These are phyloP conservation scores for Phytophthora boehmeriae DNA, from an alignment of 352 stramenopile species.

Conservation along the genomic window DNA sequence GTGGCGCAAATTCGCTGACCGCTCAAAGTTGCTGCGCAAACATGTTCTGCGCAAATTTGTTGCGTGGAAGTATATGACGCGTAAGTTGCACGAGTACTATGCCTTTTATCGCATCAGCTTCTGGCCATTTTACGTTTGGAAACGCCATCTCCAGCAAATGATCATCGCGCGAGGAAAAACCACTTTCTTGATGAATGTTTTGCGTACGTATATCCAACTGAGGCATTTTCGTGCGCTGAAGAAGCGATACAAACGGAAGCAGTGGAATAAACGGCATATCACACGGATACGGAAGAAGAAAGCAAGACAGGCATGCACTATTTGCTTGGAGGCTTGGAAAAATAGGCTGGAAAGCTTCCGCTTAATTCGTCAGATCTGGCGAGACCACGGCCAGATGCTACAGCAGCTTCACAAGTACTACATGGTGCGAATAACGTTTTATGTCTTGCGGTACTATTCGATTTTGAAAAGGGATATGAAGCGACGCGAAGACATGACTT, in stretches of 20 bases:
- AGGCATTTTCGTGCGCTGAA: constrained; percentile 61
- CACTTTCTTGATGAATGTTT: constrained; percentile 55
- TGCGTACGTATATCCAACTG: constrained; percentile 64
- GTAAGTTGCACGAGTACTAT: constrained; percentile 53
- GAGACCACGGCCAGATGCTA: constrained; percentile 54
- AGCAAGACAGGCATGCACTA: constrained; percentile 6
- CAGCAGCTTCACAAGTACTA: constrained; percentile 65
- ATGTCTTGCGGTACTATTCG: constrained; percentile 60
- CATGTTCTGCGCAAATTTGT: constrained; percentile 67
- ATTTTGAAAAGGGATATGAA: constrained; percentile 63
- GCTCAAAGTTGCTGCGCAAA: constrained; percentile 36
- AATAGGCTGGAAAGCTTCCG: constrained; percentile 15
- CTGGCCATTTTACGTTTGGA: constrained; percentile 87
- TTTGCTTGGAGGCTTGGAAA: constrained; percentile 49
- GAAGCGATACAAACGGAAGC: constrained; percentile 27
- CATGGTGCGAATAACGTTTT: constrained; percentile 61
- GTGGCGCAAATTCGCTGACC: constrained; percentile 55
- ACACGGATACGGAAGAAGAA: constrained; percentile 33
- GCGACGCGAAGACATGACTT: constrained; percentile 40
- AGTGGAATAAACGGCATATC: constrained; percentile 43
- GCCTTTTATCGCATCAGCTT: constrained; percentile 68
- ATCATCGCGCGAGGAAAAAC: constrained; percentile 70
- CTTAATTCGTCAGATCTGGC: constrained; percentile 48
- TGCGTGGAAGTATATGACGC: constrained; percentile 63
- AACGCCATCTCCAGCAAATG: constrained; percentile 69